Conservation (phyloP, 2,329 filamentous ascomycete genomes). For the Nemania bipapillata region DNA sequence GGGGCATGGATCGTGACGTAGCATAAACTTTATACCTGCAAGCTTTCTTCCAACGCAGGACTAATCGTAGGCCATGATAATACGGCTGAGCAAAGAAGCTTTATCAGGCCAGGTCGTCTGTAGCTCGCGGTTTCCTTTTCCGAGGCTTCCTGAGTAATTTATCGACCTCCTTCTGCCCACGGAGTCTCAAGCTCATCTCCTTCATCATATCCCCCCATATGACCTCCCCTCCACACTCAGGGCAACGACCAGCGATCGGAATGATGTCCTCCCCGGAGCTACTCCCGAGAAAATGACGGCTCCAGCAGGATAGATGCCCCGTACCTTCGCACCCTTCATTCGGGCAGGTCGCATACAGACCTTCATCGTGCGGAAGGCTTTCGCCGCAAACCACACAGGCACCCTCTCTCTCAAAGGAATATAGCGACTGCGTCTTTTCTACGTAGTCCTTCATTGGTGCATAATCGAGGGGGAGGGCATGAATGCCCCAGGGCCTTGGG, state of each 20-base stretch:
- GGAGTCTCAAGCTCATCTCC: slow-evolving; percentile 78
- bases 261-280: slow-evolving; percentile 61
- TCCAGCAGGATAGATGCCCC: slow-evolving; percentile 70
- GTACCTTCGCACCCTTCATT: slow-evolving; percentile 65
- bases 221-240: slow-evolving; percentile 70
- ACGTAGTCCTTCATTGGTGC: slow-evolving; percentile 64
- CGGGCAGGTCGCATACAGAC: slow-evolving; percentile 68
- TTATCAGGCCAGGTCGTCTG: slow-evolving; percentile 20
- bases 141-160: slow-evolving; percentile 70
- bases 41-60: background rate
- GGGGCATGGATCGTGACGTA: no score
- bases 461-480: slow-evolving; percentile 67
- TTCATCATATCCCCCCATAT: slow-evolving; percentile 83
- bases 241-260: slow-evolving; percentile 76
- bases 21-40: no score
- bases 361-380: slow-evolving; percentile 58
- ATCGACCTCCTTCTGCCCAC: slow-evolving; percentile 75
- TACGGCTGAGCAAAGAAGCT: background rate
- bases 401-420: slow-evolving; percentile 67
- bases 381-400: slow-evolving; percentile 65
- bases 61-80: background rate
- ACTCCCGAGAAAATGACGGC: slow-evolving; percentile 60
- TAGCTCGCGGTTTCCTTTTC: slow-evolving; percentile 48
- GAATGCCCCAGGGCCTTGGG: slow-evolving; percentile 59
- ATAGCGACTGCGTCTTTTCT: slow-evolving; percentile 64